Evolutionary conservation across 164 flowering plant species (phyloP), one percentile per base, ranked within the genome.

Genomic region (Buxus sempervirens): DNA sequence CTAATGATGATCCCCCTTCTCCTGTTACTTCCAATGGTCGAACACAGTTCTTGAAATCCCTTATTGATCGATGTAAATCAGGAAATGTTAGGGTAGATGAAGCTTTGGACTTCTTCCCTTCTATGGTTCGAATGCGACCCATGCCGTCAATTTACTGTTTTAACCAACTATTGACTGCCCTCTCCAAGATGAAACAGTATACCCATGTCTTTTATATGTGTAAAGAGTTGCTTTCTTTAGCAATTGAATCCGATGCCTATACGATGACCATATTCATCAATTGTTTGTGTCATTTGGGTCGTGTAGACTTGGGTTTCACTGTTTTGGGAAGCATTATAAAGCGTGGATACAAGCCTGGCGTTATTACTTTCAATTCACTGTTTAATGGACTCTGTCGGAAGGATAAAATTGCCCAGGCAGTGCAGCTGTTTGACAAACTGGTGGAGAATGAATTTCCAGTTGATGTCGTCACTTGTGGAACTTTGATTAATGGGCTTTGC

Each of bases 191-290:
- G 21, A 54, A 64, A 53, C 63, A 42, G 23, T 45, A 69, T 21
- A 28, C 60, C 0, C 19, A 9, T 1, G 72, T 62, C 6, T 15
- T 73, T 36, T 70, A 63, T n/a, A 26, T 66, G 5, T 69, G 24
- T 48, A 64, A 54, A 16, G 64, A 60, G 42, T 49, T 78, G 71
- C 49, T 18, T 27, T 62, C 49, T 1, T 6, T 28, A 4, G 72
- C 64, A 27, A 26, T 75, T 20, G 0, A 28, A 13, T 69, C 70
- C 20, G 59, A 66, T 59, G 7, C 49, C 16, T 65, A 6, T 20
- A 72, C 71, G 9, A 63, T 75, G 0, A 54, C 26, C 48, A 69
- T 78, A 15, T 15, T 78, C 51, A 22, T 75, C 28, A 78, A 72
- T 45, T 69, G 72, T n/a, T 69, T 42, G 21, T 75, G 76, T 70